phyloP scores from a whole-genome alignment of 2,329 filamentous ascomycete genomes.

The Trichoderma lentiforme region DNA sequence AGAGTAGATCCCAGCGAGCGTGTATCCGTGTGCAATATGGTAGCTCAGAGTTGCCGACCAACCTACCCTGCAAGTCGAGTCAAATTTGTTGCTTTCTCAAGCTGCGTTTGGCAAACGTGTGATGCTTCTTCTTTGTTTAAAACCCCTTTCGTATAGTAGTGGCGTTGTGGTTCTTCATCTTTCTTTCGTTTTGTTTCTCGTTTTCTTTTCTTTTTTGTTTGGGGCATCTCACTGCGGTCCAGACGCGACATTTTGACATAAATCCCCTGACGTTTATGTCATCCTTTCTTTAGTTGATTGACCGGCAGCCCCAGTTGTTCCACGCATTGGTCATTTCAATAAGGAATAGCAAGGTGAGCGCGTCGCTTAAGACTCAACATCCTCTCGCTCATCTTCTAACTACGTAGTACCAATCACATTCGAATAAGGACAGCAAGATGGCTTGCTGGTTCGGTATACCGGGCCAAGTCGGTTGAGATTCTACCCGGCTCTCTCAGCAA shows the following conservation, averaged over 20 bases:
- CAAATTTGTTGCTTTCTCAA: background rate
- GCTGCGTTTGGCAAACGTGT: background rate
- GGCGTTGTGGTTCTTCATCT: background rate
- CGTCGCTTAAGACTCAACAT: background rate
- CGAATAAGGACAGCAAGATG: background rate
- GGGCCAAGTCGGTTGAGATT: background rate
- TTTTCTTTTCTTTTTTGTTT: background rate
- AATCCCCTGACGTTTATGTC: background rate
- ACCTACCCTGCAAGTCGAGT: background rate
- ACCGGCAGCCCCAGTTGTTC: background rate
- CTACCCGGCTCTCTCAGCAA: background rate
- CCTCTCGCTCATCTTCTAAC: background rate
- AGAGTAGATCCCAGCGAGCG: background rate
- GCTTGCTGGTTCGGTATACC: background rate
- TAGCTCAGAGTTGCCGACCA: background rate
- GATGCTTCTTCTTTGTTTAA: background rate
- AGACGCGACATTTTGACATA: background rate
- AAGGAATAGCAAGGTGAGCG: background rate
- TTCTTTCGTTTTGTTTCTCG: background rate
- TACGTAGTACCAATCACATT: background rate
- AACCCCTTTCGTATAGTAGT: background rate
- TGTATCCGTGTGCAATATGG: background rate
- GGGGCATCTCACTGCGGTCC: background rate
- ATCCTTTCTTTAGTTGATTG: background rate
- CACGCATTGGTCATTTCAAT: background rate